Evolutionary conservation across 1,139 yeast species (phyloP), one percentile per base, ranked within the genome.

Genomic region (Yamadazyma sp.): DNA sequence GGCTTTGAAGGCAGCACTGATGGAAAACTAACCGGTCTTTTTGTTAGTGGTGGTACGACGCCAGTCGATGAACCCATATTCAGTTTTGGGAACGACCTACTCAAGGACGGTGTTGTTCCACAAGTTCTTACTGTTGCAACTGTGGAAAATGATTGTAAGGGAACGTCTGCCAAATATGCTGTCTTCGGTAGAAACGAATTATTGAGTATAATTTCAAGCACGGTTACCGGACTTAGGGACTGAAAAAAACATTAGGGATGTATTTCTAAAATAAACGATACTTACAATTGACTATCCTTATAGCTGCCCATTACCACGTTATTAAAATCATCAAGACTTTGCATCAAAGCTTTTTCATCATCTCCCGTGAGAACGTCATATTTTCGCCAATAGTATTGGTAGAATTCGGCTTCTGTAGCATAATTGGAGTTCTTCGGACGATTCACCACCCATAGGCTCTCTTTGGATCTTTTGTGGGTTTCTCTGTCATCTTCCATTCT

Each of bases 401-500:
- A 64, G 51, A 87, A 86, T 54, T 87, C 95, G 3, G 66, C 68
- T 38, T 74, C 77, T 1, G 74, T 66, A 4, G 74, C 62, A 23
- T 54, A 58, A 31, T 45, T 58, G 1, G 59, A 37, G 5, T 66
- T 68, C 39, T 67, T 66, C 14, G 75, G 73, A 44, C 86, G 58
- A 22, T 71, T 71, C 0, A 84, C 80, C 11, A 79, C 76, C 95
- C 95, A 87, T 25, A 82, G 65, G 17, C 71, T 75, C 54, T 88
- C 96, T 50, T 87, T 86, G 12, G 84, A 77, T 43, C 86, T 73
- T 55, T 88, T 88, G 50, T 85, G 88, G 7, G 92, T 69, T 56
- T 88, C 96, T 48, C 96, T 66, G 56, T 88, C 96, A 46, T 85
- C 92, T 56, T 88, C 95, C 80, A 88, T 86, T 44, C 96, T 67